Percentiles rank a stretch among this genome's conserved stretches.
phyloP scores from a whole-genome alignment of 1,139 yeast genomes.

The Blastobotrys capitulatus region DNA sequence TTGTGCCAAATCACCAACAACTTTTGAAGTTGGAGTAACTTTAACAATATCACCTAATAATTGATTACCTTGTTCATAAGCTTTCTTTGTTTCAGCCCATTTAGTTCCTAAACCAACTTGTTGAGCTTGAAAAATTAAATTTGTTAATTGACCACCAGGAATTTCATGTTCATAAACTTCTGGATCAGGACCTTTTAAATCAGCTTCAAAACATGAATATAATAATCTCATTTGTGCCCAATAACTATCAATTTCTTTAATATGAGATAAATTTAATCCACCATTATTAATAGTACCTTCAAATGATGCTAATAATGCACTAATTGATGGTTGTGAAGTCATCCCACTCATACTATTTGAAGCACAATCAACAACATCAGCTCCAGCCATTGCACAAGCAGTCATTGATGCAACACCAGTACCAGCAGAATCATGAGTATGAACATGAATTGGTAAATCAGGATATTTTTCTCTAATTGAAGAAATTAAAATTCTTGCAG shows the following conservation, averaged over 20 bases:
- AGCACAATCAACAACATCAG: conserved; percentile 97
- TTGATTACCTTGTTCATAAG: conserved; percentile 84
- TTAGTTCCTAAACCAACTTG: conserved; percentile 95
- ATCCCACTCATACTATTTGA: conserved; percentile 96
- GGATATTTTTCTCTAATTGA: conserved; percentile 84
- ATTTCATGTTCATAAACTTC: conserved; percentile 97
- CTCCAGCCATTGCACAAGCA: conserved; percentile 93
- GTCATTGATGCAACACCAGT: conserved; percentile 98
- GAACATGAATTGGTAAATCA: conserved; percentile 93
- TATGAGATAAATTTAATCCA: conserved; percentile 50
- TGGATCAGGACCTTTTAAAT: conserved; percentile 98
- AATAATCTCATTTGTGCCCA: conserved; percentile 99
- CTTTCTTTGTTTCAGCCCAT: conserved; percentile 93
- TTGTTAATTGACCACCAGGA: conserved; percentile 99
- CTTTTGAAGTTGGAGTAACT: conserved; percentile 98
- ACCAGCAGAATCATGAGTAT: conserved; percentile 99
- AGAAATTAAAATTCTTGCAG: conserved; percentile 77
- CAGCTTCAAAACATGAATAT: conserved; percentile 97
- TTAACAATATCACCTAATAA: conserved; percentile 94
- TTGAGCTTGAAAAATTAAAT: conserved; percentile 96
- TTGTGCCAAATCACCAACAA: conserved; percentile 98
- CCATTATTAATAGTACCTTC: conserved; percentile 84
- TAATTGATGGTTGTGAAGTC: conserved; percentile 96
- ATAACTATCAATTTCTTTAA: conserved; percentile 82
- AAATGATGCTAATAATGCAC: conserved; percentile 85